phyloP scores from a whole-genome alignment of 2,329 filamentous ascomycete genomes.

The Neospermospora avenae region DNA sequence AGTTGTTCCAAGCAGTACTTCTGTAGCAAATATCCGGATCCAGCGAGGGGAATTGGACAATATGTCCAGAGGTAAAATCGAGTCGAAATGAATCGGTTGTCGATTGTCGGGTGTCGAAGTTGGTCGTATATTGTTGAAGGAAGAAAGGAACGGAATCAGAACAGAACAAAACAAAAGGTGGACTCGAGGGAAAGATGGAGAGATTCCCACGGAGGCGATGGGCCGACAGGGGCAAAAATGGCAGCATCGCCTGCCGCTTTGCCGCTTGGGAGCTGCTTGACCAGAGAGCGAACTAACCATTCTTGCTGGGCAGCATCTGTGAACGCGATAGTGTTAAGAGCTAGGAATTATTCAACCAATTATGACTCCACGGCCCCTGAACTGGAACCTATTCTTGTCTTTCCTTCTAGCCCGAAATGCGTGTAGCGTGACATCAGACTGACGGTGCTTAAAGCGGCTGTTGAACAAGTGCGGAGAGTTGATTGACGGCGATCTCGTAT shows the following conservation, averaged over 20 bases:
- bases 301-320: neutral
- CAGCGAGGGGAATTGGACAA: conserved; percentile 15
- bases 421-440: neutral
- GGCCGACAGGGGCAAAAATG: neutral
- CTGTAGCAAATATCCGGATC: conserved; percentile 5
- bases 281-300: neutral
- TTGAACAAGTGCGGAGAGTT: neutral
- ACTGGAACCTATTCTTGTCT: neutral
- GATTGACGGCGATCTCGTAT: conserved; percentile 4
- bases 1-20: neutral
- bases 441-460: neutral
- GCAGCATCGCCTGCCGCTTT: neutral
- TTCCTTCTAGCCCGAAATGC: neutral
- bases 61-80: conserved; percentile 2
- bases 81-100: conserved; percentile 7
- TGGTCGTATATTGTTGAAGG: neutral
- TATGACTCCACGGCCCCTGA: neutral
- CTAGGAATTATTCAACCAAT: neutral
- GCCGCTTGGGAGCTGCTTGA: neutral
- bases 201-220: conserved; percentile 3
- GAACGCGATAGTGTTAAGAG: neutral
- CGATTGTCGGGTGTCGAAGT: neutral
- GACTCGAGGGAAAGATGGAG: conserved; percentile 4
- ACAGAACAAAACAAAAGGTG: neutral
- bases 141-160: conserved; percentile 1